Base-by-base conservation (phyloP, 768 basidiomycete genomes). In the Lepiota venenata region DNA sequence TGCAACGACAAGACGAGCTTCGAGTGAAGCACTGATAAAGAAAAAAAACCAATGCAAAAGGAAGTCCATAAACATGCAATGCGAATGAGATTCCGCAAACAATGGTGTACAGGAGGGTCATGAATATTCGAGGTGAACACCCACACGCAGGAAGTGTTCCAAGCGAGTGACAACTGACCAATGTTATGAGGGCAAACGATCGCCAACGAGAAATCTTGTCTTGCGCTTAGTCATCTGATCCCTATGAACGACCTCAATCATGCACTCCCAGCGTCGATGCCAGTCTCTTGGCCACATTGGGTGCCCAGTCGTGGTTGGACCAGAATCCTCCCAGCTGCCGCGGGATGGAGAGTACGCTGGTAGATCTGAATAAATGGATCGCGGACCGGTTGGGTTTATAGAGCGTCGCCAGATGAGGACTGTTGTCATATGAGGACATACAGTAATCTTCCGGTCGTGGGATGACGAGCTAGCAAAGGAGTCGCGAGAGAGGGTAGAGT, bases 191-290 rank as follows among this genome's bases (percentile, higher is more conserved):
- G 40, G 22, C 15, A 20, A 36, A 38, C 21, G 41, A 6, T 39
- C 43, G 25, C 40, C 21, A 10, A 43, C 42, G 44, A 53, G 39
- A 15, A 52, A 42, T 25, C 25, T 25, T 25, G 25, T 5, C 16
- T 25, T 25, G 35, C 21, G 42, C 21, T 27, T 43, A n/a, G 43
- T n/a, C 21, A 22, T 15, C 35, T 56, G 56, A 42, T 71, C 66
- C 45, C 61, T 60, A 36, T 67, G 64, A 21, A 73, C 71, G 3
- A 83, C 69, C 52, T 75, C 71, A 43, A 76, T 58, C 44, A 84
- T 69, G 43, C 83, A 49, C 53, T 81, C 76, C 79, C 80, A 83
- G 52, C 79, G 79, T 25, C 69, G 70, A 57, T 81, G 77, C 80
- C 80, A 82, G 55, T 70, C 74, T 10, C 71, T 69, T 36, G 73